Percentiles rank a stretch among this genome's conserved stretches.
Conservation (phyloP, 75 land plant genomes). For the Sequoiadendron giganteum region DNA sequence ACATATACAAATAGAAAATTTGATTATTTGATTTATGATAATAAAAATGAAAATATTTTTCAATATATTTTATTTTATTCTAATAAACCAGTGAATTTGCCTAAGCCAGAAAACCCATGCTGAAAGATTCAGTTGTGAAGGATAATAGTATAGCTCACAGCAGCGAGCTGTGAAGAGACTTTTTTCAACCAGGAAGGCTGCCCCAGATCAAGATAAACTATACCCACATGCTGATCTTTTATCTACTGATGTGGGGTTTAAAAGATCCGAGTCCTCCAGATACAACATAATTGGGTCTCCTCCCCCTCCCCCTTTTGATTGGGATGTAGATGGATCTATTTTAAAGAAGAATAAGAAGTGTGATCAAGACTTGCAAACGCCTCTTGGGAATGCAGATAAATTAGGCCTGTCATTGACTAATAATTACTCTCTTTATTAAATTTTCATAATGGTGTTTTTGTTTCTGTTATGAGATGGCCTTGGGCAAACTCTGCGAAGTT, state of each 20-base stretch:
- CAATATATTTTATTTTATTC: too few relatives aligned
- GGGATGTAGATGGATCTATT: not conserved
- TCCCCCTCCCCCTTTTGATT: not conserved
- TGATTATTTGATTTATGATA: too few relatives aligned
- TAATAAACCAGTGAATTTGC: too few relatives aligned
- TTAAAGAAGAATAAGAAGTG: not conserved
- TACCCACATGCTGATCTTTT: not conserved
- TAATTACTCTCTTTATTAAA: too few relatives aligned
- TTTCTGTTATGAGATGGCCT: too few relatives aligned
- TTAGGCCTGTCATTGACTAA: not conserved
- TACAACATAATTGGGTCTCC: not conserved
- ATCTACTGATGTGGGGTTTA: not conserved
- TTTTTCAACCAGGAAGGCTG: not conserved
- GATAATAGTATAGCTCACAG: not conserved
- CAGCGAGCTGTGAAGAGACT: constrained; percentile 9
- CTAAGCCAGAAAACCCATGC: not conserved
- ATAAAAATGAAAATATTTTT: too few relatives aligned
- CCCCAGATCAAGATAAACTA: not conserved
- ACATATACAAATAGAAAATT: too few relatives aligned
- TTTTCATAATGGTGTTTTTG: not conserved
- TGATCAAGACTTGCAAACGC: constrained; percentile 9
- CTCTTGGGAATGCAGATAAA: not conserved
- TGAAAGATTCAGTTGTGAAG: not conserved
- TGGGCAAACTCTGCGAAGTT: too few relatives aligned
- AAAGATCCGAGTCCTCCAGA: not conserved